Base-by-base conservation (phyloP, 2,329 filamentous ascomycete species). In the Neopestalotiopsis rosae region DNA sequence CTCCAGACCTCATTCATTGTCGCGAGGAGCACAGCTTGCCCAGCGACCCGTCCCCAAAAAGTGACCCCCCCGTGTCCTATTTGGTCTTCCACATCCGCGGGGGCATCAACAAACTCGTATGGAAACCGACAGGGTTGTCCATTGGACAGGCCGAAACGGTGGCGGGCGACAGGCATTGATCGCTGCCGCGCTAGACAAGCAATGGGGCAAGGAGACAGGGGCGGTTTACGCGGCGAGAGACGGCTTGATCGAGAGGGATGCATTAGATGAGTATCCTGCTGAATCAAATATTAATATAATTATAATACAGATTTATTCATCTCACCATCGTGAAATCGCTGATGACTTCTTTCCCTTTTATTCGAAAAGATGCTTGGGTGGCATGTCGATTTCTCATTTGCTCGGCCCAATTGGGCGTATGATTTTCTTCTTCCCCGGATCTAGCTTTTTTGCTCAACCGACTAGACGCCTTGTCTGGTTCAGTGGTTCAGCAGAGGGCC, bases 91-190 rank as follows among this genome's bases (percentile, higher is more conserved):
- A 49, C 45, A 38, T 49, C 20, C 65, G 20, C 34, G 52, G 65
- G 66, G 38, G 45, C 49, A 40, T 59, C 65, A 67, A 61, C 65
- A 67, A 28, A 30, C 59, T 59, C 65, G 52, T 67, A 67, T 61
- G 32, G 64, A 52, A 28, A 42, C 66, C 12, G 24, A 28, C 17
- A 13, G 34, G 57, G 45, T 52, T 52, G 45, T 52, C 58, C 40
- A 67, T 67, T 67, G 66, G 66, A 38, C 45, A 63, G 24, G 42
- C n/a, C 59, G 40, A 38, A 63, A 49, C 38, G 57, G 59, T 52
- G 57, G 66, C 57, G 38, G 66, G 42, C 66, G 57, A 67, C 38
- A 67, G 66, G 66, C 66, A 67, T 67, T 67, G 66, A 67, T 62
- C 57, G 45, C 57, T 61, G 57, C 45, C 59, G 66, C 66, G 66